phyloP scores from a whole-genome alignment of 1,284 basidiomycete genomes.

The Pulveroboletus sp. region DNA sequence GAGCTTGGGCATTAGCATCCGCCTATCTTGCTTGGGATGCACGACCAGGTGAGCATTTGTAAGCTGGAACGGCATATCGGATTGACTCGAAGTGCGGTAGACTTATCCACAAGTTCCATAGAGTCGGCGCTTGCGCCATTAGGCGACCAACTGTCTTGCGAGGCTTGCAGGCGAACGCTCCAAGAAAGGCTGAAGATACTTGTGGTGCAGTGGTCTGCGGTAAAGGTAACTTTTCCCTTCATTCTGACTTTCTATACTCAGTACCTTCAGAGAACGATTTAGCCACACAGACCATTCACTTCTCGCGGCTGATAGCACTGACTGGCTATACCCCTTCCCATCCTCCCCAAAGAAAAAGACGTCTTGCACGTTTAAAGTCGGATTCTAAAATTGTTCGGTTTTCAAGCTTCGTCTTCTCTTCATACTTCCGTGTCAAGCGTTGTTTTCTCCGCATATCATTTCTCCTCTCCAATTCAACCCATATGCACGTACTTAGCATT shows the following conservation, averaged over 20 bases:
- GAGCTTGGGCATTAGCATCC: conserved; percentile 66
- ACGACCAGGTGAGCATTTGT: conserved; percentile 50
- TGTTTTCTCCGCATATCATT: conserved; percentile 7
- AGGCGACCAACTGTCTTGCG: conserved; percentile 58
- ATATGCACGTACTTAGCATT: conserved; percentile 2
- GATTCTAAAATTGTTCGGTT: neutral
- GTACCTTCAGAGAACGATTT: conserved; percentile 37
- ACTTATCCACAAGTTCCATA: conserved; percentile 59
- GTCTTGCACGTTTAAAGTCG: neutral
- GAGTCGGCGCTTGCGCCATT: conserved; percentile 62
- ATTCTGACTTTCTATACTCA: conserved; percentile 10
- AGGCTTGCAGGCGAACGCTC: conserved; percentile 60
- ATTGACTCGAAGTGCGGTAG: conserved; percentile 35
- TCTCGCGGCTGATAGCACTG: neutral
- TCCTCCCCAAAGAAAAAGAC: neutral
- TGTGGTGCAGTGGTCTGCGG: conserved; percentile 73
- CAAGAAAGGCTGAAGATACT: conserved; percentile 67
- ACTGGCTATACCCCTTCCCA: conserved; percentile 14
- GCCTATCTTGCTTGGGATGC: conserved; percentile 73
- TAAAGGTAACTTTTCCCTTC: conserved; percentile 54
- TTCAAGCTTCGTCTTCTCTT: neutral
- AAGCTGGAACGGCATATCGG: neutral
- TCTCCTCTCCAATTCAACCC: neutral
- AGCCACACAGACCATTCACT: conserved; percentile 1
- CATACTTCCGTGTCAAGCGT: neutral